Percentiles rank a stretch among this genome's conserved stretches.
Evolutionary conservation across 345 rosid genomes (phyloP).

Genomic region (Stellera chamaejasme): DNA sequence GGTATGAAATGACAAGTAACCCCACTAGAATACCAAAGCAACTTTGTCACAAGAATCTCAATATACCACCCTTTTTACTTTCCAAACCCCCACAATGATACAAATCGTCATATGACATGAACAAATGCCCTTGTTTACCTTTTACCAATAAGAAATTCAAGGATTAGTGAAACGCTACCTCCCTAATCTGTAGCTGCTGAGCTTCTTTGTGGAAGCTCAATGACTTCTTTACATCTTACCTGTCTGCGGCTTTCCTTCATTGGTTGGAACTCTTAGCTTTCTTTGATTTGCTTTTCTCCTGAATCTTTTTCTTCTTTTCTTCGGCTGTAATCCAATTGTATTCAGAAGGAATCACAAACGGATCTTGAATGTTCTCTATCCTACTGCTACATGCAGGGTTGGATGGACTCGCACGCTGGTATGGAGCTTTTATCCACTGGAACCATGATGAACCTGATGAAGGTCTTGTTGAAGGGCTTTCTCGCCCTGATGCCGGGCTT

Average conservation of each 20-base stretch:
- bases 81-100: constrained; percentile 24
- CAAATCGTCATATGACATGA: constrained; percentile 12
- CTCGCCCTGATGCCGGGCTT: constrained; percentile 59
- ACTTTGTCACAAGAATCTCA: constrained; percentile 21
- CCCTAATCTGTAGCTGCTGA: constrained; percentile 14
- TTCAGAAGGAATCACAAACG: constrained; percentile 66
- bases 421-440: constrained; percentile 87
- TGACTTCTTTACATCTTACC: constrained; percentile 17
- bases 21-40: constrained; percentile 13
- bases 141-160: constrained; percentile 10
- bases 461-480: constrained; percentile 47
- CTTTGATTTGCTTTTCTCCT: constrained; percentile 73
- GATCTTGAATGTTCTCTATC: constrained; percentile 60
- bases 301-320: constrained; percentile 87
- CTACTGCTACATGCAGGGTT: constrained; percentile 37
- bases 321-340: constrained; percentile 78
- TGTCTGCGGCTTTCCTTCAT: constrained; percentile 11
- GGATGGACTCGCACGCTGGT: constrained; percentile 44
- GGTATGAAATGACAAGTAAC: constrained; percentile 7
- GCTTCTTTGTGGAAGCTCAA: constrained; percentile 15
- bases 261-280: constrained; percentile 47
- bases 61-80: constrained; percentile 3
- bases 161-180: constrained; percentile 21
- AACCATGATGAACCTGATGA: constrained; percentile 72
- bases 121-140: constrained; percentile 9